Base-by-base conservation (phyloP, 1,284 basidiomycete genomes). In the Melampsora abietis-canadensis region DNA sequence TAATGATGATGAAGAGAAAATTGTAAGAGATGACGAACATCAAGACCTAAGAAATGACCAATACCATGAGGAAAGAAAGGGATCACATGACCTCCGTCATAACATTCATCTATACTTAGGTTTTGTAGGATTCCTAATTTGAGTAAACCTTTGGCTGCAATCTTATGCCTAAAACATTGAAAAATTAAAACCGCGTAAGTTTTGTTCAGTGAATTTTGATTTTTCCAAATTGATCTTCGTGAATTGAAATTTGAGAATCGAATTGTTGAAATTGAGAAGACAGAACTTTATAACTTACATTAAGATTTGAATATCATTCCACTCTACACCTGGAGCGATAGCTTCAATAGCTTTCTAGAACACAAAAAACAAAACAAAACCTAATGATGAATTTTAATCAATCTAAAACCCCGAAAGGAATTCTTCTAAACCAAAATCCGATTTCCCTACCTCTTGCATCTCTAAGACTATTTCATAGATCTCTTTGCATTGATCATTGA, bases 11-110 rank as follows among this genome's bases (percentile, higher is more conserved):
- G 19, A 37, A 15, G 37, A 27, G 46, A 66, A 66, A 8, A 34
- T 34, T 30, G n/a, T 8, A 34, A 51, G 30, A 19, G 27, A n/a
- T 2, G 54, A 37, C 67, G 24, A 15, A 69, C 67, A 48, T 69
- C 67, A 14, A 69, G 24, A 24, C 67, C 67, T 60, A 69, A 30
- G 48, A 69, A 69, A 47, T 69, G 67, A 0, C 67, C 67, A 15
- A 69, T 59, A 31, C 67, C 67, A 34, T 69, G 67, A 15, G 67
- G 67, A 44, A 69, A 69, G 27, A 69, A 69, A 14, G 67, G 67
- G 24, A 69, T 47, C 57, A 69, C 67, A 31, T 69, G 67, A 27
- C 67, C 67, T 1, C 47, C 31, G 21, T 61, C 57, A 60, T 69
- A 69, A 27, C 67, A 69, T 69, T 69, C 59, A 40, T 69, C 67